These are phyloP conservation scores for Trichoderma cornu-damae DNA, from an alignment of 2,329 filamentous ascomycete species.

Conservation along the genomic window DNA sequence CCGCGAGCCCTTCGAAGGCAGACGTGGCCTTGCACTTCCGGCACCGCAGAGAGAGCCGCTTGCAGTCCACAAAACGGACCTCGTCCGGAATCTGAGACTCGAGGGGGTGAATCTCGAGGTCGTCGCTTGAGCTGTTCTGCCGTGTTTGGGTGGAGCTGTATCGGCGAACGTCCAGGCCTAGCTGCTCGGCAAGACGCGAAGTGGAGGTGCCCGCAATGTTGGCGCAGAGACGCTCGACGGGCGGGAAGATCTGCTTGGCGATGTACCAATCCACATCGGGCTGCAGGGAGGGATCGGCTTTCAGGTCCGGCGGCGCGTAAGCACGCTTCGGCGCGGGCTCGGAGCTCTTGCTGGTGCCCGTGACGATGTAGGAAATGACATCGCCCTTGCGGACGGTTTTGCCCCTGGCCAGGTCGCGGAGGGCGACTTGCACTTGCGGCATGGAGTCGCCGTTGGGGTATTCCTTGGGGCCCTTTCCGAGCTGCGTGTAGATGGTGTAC, in stretches of 20 bases:
- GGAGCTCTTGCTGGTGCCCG: conserved; percentile 60
- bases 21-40: conserved; percentile 69
- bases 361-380: conserved; percentile 94
- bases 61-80: conserved; percentile 78
- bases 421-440: conserved; percentile 94
- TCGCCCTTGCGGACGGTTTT: conserved; percentile 89
- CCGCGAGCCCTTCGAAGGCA: conserved; percentile 69
- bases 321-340: conserved; percentile 82
- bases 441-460: conserved; percentile 93
- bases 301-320: conserved; percentile 77
- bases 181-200: conserved; percentile 81
- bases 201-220: conserved; percentile 93
- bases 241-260: conserved; percentile 96
- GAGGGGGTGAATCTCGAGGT: conserved; percentile 77
- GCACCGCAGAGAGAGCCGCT: conserved; percentile 72
- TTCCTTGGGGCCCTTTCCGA: conserved; percentile 87
- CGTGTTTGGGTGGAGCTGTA: conserved; percentile 54
- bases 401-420: conserved; percentile 79
- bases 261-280: conserved; percentile 98
- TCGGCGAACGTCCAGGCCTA: conserved; percentile 84
- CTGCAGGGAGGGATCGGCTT: conserved; percentile 66
- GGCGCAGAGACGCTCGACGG: conserved; percentile 93
- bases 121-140: conserved; percentile 49
- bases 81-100: conserved; percentile 92
- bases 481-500: conserved; percentile 97